Evolutionary conservation across 164 flowering plant genomes (phyloP), one percentile per base, ranked within the genome.

Genomic region (Nymphaea thermarum): DNA sequence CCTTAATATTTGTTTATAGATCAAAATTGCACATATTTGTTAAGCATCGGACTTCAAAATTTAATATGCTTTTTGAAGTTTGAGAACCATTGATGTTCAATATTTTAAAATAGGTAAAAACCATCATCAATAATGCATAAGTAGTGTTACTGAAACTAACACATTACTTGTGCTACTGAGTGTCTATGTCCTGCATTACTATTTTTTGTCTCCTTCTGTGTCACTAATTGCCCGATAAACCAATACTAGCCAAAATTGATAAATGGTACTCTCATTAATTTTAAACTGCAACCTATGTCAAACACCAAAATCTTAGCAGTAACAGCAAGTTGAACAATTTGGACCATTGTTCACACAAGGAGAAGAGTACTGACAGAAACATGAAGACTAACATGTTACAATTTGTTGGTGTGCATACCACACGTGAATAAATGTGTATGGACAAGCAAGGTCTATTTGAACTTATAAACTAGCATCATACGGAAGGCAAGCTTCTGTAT

Each of bases 141-240:
- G 1, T 25, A 25, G 36, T 25, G 36, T 25, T 25, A 25, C 36
- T 25, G 36, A 25, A 25, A 25, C 36, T 25, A 25, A 25, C 1
- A 25, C 36, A 25, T 25, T 25, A 25, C 36, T 25, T 25, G 36
- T 25, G 36, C 36, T 25, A 25, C 36, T 25, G 36, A 25, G 36
- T 25, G 36, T 25, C 36, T 25, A 25, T 25, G 36, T 64, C 87
- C 75, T n/a, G 80, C 87, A 76, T 83, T 82, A 62, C 77, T 86
- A 88, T 85, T 3, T 88, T 88, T 79, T 85, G 87, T 79, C 93
- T 78, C 67, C 96, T 78, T 42, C 36, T 25, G 36, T 25, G 36
- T 25, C 36, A 25, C 90, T 91, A 63, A 93, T 85, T 73, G 90
- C 88, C 17, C 98, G 96, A 3, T 95, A 69, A 62, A 81, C 89